phyloP scores from a whole-genome alignment of 129 eudicot genomes.

The Tagetes patula region DNA sequence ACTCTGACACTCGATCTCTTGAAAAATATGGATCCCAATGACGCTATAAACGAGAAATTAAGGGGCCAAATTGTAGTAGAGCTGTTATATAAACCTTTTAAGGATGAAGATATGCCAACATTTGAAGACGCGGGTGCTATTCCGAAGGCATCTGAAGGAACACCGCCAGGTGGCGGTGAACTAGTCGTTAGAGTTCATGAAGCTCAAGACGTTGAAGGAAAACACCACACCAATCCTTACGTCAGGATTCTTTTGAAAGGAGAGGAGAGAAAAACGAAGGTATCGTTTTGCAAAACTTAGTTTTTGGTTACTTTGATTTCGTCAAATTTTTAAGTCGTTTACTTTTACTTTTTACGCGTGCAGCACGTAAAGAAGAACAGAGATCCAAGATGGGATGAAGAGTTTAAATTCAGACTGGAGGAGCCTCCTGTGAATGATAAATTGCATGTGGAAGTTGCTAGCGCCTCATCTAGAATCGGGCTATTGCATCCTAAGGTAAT shows the following conservation, averaged over 20 bases:
- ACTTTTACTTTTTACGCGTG: background rate
- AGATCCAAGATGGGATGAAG: constrained; percentile 97
- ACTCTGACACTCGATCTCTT: constrained; percentile 66
- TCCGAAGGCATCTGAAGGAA: constrained; percentile 87
- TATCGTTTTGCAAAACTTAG: constrained; percentile 10
- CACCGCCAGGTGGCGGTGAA: constrained; percentile 85
- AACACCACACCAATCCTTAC: constrained; percentile 90
- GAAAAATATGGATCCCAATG: constrained; percentile 75
- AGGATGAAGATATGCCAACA: constrained; percentile 64
- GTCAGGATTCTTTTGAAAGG: constrained; percentile 74
- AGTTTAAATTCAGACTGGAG: constrained; percentile 70
- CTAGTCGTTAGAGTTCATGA: constrained; percentile 80
- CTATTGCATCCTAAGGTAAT: constrained; percentile 89
- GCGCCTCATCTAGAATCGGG: constrained; percentile 81
- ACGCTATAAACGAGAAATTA: constrained; percentile 72
- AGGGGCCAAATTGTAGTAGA: constrained; percentile 84
- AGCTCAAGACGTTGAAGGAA: constrained; percentile 97
- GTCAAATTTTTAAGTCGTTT: background rate
- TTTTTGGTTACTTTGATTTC: background rate
- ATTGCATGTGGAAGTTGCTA: constrained; percentile 80
- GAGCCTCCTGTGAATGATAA: constrained; percentile 84
- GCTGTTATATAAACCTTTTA: constrained; percentile 80
- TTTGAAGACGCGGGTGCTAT: constrained; percentile 53
- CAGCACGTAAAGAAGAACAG: constrained; percentile 90
- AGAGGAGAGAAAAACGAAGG: constrained; percentile 96